Evolutionary conservation across 1,139 yeast species (phyloP).

Genomic region (Sugiyamaella pinicola): DNA sequence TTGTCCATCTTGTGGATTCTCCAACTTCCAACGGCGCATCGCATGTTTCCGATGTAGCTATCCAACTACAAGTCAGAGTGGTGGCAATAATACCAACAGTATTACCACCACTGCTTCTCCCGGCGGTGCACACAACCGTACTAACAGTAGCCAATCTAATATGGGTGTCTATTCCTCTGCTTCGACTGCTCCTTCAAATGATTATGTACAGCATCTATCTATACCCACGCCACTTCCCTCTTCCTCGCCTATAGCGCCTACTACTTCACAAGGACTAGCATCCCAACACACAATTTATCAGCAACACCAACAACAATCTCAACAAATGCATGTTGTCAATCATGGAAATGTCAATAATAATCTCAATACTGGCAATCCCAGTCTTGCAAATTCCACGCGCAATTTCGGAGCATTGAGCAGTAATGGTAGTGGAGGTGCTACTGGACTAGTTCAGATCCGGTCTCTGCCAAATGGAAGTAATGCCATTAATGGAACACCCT

Average conservation of each 20-base stretch:
- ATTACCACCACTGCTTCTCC: constrained; percentile 45
- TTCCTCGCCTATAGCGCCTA: constrained; percentile 8
- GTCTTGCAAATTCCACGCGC: background rate
- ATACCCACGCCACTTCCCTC: constrained; percentile 2
- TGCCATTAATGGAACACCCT: constrained; percentile 23
- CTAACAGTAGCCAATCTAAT: constrained; percentile 9
- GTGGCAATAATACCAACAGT: background rate
- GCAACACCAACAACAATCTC: constrained; percentile 16
- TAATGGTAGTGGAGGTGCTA: background rate
- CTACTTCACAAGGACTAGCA: constrained; percentile 6
- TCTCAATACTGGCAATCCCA: background rate
- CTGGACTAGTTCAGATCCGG: background rate
- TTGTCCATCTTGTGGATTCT: constrained; percentile 94
- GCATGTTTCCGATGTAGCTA: constrained; percentile 93
- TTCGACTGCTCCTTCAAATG: background rate
- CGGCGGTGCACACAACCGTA: constrained; percentile 7
- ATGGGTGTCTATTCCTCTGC: constrained; percentile 1
- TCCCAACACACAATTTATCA: constrained; percentile 12
- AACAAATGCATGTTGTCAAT: constrained; percentile 9
- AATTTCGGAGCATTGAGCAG: constrained; percentile 6
- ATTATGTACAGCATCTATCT: background rate
- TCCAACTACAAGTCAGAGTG: constrained; percentile 60
- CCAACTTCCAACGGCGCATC: constrained; percentile 91
- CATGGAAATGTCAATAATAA: background rate
- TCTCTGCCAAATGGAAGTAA: constrained; percentile 2